A percentile compares a stretch with the other conserved stretches of the same genome.
Conservation (phyloP, 169 alveolate genomes). For the Plasmodium adleri region DNA sequence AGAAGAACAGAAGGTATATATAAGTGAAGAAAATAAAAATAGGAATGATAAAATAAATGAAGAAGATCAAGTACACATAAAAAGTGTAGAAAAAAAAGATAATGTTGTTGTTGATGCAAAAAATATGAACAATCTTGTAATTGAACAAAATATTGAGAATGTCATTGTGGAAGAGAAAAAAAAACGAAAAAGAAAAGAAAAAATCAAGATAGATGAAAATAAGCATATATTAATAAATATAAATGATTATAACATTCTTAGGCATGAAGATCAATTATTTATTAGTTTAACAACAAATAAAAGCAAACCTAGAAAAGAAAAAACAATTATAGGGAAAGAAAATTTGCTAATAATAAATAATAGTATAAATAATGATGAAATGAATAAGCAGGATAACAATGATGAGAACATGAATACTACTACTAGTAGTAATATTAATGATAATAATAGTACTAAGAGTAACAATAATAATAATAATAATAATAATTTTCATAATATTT, state of each 20-base stretch:
- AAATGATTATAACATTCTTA: slow-evolving; percentile 40
- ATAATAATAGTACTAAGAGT: slow-evolving; percentile 17
- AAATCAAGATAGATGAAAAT: slow-evolving; percentile 18
- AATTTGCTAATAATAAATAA: slow-evolving; percentile 15
- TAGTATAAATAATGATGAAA: background rate
- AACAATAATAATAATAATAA: background rate
- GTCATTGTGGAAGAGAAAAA: background rate
- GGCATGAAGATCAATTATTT: slow-evolving; percentile 61
- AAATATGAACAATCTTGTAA: background rate
- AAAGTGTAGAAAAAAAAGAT: slow-evolving; percentile 7
- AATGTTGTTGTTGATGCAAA: background rate
- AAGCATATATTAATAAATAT: slow-evolving; percentile 54
- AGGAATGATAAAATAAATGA: slow-evolving; percentile 5
- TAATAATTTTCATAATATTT: background rate
- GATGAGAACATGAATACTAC: slow-evolving; percentile 4
- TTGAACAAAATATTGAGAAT: slow-evolving; percentile 8
- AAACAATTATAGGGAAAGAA: slow-evolving; percentile 6
- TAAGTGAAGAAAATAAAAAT: slow-evolving; percentile 6
- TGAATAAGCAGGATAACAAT: slow-evolving; percentile 9
- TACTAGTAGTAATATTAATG: background rate
- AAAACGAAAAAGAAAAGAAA: slow-evolving; percentile 20
- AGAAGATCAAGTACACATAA: background rate
- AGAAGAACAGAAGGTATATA: slow-evolving; percentile 2
- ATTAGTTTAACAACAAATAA: slow-evolving; percentile 35
- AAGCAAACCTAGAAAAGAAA: slow-evolving; percentile 6